phyloP scores from a whole-genome alignment of 495 filamentous ascomycete species.

The Lophium mytilinum region DNA sequence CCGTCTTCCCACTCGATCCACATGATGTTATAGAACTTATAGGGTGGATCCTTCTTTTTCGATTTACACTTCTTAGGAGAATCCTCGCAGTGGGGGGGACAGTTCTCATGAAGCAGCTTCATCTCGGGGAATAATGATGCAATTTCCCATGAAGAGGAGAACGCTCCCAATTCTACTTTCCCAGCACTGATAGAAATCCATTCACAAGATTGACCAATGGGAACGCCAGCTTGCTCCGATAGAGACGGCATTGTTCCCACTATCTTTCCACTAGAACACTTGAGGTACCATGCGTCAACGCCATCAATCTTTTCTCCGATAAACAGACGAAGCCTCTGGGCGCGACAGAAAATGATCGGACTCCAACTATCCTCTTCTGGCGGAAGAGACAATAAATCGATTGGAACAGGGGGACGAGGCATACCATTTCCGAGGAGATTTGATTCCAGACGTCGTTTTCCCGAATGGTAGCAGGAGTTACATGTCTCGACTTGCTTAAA shows the following conservation, averaged over 20 bases:
- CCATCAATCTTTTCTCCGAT: neutral
- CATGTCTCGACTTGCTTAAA: too few relatives aligned
- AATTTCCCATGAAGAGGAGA: neutral
- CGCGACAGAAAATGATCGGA: neutral
- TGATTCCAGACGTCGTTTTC: neutral
- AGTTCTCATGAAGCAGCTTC: neutral
- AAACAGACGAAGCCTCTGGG: neutral
- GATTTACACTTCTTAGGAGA: neutral
- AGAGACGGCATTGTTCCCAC: neutral
- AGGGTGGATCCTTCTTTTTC: neutral
- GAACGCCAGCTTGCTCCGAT: neutral
- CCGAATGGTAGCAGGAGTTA: neutral
- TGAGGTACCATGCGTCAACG: neutral
- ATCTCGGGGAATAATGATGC: neutral
- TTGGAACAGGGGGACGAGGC: neutral
- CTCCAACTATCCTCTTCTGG: neutral
- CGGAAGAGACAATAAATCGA: neutral
- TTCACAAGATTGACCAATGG: neutral
- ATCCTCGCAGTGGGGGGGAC: neutral
- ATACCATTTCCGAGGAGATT: neutral
- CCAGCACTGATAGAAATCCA: neutral
- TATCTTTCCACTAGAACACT: neutral
- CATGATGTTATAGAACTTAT: conserved; percentile 11
- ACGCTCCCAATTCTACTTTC: neutral
- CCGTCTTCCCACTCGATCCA: conserved; percentile 16